Percentiles rank a stretch among this genome's conserved stretches.
phyloP scores from a whole-genome alignment of 805 yeast genomes.

The Cyberlindnera maritima region DNA sequence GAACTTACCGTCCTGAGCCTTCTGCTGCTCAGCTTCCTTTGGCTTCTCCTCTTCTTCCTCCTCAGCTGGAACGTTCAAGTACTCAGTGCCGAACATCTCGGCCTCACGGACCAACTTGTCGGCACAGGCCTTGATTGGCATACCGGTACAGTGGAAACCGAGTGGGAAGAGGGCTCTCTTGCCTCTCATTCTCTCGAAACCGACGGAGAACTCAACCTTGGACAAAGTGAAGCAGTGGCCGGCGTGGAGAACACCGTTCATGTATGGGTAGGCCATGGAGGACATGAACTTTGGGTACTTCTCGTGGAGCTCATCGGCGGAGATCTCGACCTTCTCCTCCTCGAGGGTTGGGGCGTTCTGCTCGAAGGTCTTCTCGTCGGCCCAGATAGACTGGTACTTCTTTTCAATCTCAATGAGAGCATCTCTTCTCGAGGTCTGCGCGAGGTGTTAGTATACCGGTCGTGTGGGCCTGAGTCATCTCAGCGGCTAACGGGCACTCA shows the following conservation, averaged over 20 bases:
- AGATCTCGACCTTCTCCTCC: conserved; percentile 54
- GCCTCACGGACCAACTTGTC: conserved; percentile 82
- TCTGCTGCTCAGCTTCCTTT: conserved; percentile 34
- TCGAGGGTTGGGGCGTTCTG: conserved; percentile 80
- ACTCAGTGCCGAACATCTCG: conserved; percentile 85
- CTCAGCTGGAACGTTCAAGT: conserved; percentile 61
- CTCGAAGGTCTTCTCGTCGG: conserved; percentile 81
- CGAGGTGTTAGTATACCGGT: conserved; percentile 1
- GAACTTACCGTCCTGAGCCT: conserved; percentile 86
- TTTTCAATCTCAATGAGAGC: conserved; percentile 84
- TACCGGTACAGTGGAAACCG: conserved; percentile 99
- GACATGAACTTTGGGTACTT: conserved; percentile 84
- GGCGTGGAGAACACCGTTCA: conserved; percentile 98
- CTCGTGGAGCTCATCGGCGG: conserved; percentile 67
- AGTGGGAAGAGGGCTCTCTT: conserved; percentile 90
- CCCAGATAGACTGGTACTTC: conserved; percentile 85
- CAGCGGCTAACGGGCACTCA: conserved; percentile 14
- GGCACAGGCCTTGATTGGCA: conserved; percentile 96
- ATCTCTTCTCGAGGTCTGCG: conserved; percentile 90
- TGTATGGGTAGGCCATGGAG: conserved; percentile 91
- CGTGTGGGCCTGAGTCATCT: conserved; percentile 1
- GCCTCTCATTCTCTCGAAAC: conserved; percentile 94
- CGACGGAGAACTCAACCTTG: conserved; percentile 87
- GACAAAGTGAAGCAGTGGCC: conserved; percentile 96
- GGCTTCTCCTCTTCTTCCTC: conserved; percentile 46